phyloP scores from a whole-genome alignment of 225 moss, liverwort and hornwort genomes.

The Antitrichia curtipendula region DNA sequence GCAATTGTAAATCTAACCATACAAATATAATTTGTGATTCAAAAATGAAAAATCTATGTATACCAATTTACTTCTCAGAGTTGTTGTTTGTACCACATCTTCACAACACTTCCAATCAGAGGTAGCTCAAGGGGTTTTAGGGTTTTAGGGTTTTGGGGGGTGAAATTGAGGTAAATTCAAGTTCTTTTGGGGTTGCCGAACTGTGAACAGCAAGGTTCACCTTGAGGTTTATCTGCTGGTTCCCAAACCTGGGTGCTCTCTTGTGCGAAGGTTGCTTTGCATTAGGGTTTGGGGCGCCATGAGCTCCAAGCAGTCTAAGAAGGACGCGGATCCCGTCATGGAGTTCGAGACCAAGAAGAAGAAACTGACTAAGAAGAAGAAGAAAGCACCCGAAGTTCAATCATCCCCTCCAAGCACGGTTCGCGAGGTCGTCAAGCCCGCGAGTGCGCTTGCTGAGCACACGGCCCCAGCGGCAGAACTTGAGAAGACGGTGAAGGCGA shows the following conservation, averaged over 20 bases:
- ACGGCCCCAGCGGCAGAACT: neutral
- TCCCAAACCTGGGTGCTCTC: no score
- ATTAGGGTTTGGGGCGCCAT: neutral
- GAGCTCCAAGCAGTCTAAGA: constrained; percentile 11
- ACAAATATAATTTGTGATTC: neutral
- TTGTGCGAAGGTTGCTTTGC: neutral
- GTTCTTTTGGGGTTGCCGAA: neutral
- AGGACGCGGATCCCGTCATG: neutral
- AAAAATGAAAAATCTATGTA: no score
- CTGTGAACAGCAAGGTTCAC: neutral
- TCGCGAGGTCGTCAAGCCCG: neutral
- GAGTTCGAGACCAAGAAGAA: neutral
- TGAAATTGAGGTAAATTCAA: neutral
- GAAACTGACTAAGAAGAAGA: neutral
- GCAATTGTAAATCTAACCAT: neutral
- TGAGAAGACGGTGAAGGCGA: neutral
- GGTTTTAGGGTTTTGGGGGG: neutral
- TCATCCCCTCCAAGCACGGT: neutral
- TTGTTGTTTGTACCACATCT: neutral
- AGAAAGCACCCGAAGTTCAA: neutral
- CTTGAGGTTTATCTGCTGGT: neutral
- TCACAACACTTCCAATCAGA: neutral
- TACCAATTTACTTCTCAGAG: neutral
- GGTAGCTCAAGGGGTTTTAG: neutral
- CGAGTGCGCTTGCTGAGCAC: neutral